Conservation (phyloP, 2,329 filamentous ascomycete species). For the Neonectria magnoliae region DNA sequence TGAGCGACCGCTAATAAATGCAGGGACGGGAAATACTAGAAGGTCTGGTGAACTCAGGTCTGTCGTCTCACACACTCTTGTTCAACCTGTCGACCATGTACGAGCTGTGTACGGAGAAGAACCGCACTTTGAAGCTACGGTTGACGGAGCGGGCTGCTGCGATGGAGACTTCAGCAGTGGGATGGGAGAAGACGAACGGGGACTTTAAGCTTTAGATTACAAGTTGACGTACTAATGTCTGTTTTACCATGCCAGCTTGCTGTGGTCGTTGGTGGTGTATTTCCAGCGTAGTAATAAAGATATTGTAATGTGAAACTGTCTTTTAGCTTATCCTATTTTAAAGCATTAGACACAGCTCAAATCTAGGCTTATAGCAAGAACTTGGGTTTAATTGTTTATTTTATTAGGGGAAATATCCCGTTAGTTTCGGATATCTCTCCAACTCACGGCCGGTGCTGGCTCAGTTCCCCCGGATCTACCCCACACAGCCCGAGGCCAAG, state of each 20-base stretch:
- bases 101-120: slow-evolving; percentile 86
- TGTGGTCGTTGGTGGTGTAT: not conserved
- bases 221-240: not conserved
- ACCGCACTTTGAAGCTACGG: slow-evolving; percentile 73
- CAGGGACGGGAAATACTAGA: slow-evolving; percentile 76
- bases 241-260: not conserved
- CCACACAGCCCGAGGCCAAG: slow-evolving; percentile 38
- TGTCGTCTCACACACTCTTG: slow-evolving; percentile 80
- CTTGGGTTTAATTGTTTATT: not conserved
- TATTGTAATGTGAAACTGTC: too few species aligned
- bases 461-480: slow-evolving; percentile 29
- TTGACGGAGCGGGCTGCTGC: slow-evolving; percentile 76
- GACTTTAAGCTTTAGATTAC: slow-evolving; percentile 77
- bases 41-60: slow-evolving; percentile 67
- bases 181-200: slow-evolving; percentile 76
- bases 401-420: not conserved
- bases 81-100: slow-evolving; percentile 94
- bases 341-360: not conserved
- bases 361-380: not conserved
- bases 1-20: slow-evolving; percentile 21
- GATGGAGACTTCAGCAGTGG: slow-evolving; percentile 63
- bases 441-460: slow-evolving; percentile 5
- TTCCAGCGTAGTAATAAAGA: not conserved
- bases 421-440: not conserved
- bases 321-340: not conserved